Conservation (phyloP, 148 eudicot species). For the Dianthus caryophyllus region DNA sequence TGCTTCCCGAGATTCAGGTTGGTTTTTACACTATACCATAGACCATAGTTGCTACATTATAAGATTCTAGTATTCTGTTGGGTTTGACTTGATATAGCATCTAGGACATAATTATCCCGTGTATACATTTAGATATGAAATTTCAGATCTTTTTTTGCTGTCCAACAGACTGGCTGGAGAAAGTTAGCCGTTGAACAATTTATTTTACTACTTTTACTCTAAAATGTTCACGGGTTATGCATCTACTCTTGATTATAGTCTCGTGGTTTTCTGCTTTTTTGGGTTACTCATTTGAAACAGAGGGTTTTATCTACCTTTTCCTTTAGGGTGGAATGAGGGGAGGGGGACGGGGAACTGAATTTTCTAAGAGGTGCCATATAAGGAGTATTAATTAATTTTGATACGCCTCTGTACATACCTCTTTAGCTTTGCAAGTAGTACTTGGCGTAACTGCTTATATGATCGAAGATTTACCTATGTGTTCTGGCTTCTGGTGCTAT, state of each 20-base stretch:
- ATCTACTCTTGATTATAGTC: background rate
- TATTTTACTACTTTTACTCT: background rate
- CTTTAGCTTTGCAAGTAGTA: no score
- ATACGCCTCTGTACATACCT: no score
- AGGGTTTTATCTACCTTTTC: background rate
- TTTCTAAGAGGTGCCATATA: no score
- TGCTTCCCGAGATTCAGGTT: constrained; percentile 99
- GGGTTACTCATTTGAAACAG: background rate
- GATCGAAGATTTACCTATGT: no score
- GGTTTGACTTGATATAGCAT: constrained; percentile 1
- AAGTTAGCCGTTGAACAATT: background rate
- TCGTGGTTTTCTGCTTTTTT: background rate
- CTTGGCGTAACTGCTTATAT: no score
- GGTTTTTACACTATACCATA: constrained; percentile 3
- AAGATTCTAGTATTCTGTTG: background rate
- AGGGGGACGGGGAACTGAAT: no score
- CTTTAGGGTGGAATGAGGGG: no score
- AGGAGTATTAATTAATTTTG: no score
- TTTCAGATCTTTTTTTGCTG: background rate
- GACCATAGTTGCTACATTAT: constrained; percentile 6
- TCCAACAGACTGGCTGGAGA: background rate
- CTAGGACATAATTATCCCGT: background rate
- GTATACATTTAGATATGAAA: background rate
- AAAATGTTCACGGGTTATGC: background rate
- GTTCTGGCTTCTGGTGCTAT: no score